Evolutionary conservation across 768 basidiomycete species (phyloP).

Genomic region (Amanita brunnescens): DNA sequence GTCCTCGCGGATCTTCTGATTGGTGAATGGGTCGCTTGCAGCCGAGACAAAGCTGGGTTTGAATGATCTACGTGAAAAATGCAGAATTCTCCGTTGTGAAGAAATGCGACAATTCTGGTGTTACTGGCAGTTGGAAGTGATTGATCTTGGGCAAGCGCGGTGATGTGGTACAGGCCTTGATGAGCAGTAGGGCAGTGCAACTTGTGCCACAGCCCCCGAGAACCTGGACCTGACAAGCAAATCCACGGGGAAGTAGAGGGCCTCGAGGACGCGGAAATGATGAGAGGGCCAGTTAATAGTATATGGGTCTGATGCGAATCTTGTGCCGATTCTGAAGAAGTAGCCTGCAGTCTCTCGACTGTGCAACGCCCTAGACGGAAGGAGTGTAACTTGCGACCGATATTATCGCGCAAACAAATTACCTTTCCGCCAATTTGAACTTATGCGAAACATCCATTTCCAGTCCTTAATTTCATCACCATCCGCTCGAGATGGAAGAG

Average conservation of each 20-base stretch:
- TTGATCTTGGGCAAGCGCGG: constrained; percentile 68
- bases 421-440: constrained; percentile 79
- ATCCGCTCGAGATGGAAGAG: constrained; percentile 46
- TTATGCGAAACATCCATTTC: constrained; percentile 85
- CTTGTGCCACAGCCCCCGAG: constrained; percentile 25
- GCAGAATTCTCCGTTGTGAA: constrained; percentile 62
- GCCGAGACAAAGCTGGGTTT: constrained; percentile 30
- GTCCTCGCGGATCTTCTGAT: constrained; percentile 27
- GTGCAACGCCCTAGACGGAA: constrained; percentile 51
- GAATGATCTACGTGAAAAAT: constrained; percentile 47
- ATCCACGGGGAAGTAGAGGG: constrained; percentile 27
- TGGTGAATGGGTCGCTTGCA: constrained; percentile 43
- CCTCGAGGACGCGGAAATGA: constrained; percentile 46
- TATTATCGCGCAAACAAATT: constrained; percentile 10
- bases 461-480: constrained; percentile 45
- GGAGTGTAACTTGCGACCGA: constrained; percentile 7
- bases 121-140: constrained; percentile 41
- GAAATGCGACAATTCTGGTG: constrained; percentile 47
- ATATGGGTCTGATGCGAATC: constrained; percentile 28
- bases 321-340: constrained; percentile 3
- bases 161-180: constrained; percentile 33
- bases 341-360: constrained; percentile 27
- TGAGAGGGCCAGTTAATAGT: constrained; percentile 51
- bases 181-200: constrained; percentile 35
- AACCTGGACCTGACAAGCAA: constrained; percentile 26